Base-by-base conservation (phyloP, 2,329 filamentous ascomycete species). In the Ophiostoma sp. region DNA sequence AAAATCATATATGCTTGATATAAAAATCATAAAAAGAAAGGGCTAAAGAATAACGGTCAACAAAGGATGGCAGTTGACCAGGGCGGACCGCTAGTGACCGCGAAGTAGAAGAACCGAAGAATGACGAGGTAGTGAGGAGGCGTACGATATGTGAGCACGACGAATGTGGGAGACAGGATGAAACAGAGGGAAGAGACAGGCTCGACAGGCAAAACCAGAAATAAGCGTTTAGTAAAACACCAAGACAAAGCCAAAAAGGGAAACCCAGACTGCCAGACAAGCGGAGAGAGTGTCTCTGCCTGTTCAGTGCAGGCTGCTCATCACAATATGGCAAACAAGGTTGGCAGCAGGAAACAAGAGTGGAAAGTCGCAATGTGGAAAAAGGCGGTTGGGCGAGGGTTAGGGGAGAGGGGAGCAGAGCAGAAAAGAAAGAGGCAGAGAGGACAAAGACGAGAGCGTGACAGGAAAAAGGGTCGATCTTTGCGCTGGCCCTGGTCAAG, bases 261-360 rank as follows among this genome's bases (percentile, higher is more conserved):
- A 49, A 27, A 55, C 1, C 27, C 27, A 27, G 27, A 27, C 27
- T 27, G 27, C 27, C 27, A 36, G 18, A 55, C n/a, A 55, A 55
- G n/a, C 27, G 11, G 27, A 36, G 5, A 60, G 18, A 60, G 27
- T 38, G 27, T 52, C 16, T 49, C 45, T 52, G 16, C n/a, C 8
- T 52, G 16, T 52, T 52, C 49, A 27, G 49, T 18, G 9, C 49
- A 16, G 49, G 49, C 49, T 60, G 55, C 55, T 38, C 55, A 60
- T 60, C 55, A 38, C 55, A 60, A 60, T 60, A 60, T 60, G 55
- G 55, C 9, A 60, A 60, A 16, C 55, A 60, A 60, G 55, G 55
- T 60, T 38, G 27, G 55, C 5, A 60, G 55, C 55, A 60, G 49
- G 49, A 55, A 55, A 55, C 49, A 27, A 55, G 49, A 55, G 49